phyloP scores from a whole-genome alignment of 192 early-diverging fungal species.

The Geranomyces michiganensis region DNA sequence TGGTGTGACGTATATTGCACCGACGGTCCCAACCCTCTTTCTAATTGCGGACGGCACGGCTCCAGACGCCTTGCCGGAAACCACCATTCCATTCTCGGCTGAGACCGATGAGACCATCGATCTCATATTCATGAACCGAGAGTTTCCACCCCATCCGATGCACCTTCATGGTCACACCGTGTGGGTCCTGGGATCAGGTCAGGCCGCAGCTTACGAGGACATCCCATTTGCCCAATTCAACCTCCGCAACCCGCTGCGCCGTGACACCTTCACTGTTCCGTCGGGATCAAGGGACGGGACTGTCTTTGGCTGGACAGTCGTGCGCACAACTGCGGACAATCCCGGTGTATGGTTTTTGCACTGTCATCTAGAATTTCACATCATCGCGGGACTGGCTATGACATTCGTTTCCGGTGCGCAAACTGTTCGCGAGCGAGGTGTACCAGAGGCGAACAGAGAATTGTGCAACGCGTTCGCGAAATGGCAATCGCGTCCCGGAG shows the following conservation, averaged over 20 bases:
- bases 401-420: not conserved
- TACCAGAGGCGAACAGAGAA: too few relatives aligned
- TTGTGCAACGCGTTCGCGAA: too few relatives aligned
- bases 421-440: too few relatives aligned
- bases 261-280: constrained; percentile 72
- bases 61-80: constrained; percentile 8
- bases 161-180: constrained; percentile 85
- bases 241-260: constrained; percentile 62
- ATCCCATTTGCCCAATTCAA: constrained; percentile 22
- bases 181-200: constrained; percentile 67
- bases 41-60: not conserved
- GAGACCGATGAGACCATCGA: constrained; percentile 46
- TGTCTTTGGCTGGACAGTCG: constrained; percentile 56
- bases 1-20: not conserved
- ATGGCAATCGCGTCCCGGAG: too few relatives aligned
- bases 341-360: constrained; percentile 38
- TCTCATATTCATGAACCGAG: constrained; percentile 73
- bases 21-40: not conserved
- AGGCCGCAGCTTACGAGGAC: constrained; percentile 57
- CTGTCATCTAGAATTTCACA: constrained; percentile 3
- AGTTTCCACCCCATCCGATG: constrained; percentile 68
- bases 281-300: too few relatives aligned
- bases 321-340: constrained; percentile 80
- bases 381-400: not conserved
- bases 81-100: constrained; percentile 1